Base-by-base conservation (phyloP, 805 yeast species). In the Kodamaea hsintzibuensis region DNA sequence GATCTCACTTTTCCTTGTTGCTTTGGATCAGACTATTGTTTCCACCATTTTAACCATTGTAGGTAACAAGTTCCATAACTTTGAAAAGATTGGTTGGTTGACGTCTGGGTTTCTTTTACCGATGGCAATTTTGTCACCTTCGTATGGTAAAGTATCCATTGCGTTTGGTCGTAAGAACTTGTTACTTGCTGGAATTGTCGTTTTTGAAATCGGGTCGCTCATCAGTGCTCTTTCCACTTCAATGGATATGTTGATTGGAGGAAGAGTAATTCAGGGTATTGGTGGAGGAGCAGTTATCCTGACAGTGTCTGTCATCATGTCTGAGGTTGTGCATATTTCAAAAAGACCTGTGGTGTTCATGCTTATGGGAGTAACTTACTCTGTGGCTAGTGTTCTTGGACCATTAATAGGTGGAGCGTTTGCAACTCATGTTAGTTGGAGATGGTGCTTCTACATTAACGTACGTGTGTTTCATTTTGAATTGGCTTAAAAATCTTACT, bases 391-490 rank as follows among this genome's bases (percentile, higher is more conserved):
- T 8, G 83, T 82, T 7, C 57, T 76, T 16, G 91, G 91, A 1
- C 91, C 91, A 0, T 69, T 84, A 39, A 62, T 86, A 17, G 90
- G 90, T 12, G 91, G 91, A 30, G 84, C 83, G 0, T 79, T 86
- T 53, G 77, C 88, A 1, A 69, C 81, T 2, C 69, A 78, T 50
- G 82, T 77, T 6, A 69, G 81, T 14, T 87, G 91, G 91, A 74
- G 92, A 60, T 86, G 91, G 90, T 82, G 89, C 60, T 87, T 86
- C 64, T 87, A 82, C 68, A 75, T 87, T 57, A 87, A 87, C 65
- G n/a, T n/a, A n/a, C n/a, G n/a, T n/a, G n/a, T n/a, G n/a, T n/a
- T n/a, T n/a, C n/a, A n/a, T n/a, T n/a, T n/a, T n/a, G n/a, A n/a
- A n/a, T n/a, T n/a, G n/a, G n/a, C n/a, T n/a, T n/a, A n/a, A n/a